phyloP scores from a whole-genome alignment of 371 early-diverging fungal species.

The Zychaea mexicana region DNA sequence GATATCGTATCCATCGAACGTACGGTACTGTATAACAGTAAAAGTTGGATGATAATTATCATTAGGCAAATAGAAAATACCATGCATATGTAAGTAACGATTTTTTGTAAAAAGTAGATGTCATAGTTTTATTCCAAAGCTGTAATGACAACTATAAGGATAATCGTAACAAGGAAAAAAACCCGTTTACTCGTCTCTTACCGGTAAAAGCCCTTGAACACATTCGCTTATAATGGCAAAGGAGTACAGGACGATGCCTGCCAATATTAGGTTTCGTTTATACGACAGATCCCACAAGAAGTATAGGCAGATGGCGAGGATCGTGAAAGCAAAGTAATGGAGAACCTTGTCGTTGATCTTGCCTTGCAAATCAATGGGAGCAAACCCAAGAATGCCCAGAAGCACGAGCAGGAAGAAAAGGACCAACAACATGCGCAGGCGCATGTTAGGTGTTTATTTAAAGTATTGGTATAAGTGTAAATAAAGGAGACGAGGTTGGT shows the following conservation, averaged over 20 bases:
- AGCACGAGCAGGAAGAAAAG: slow-evolving; percentile 36
- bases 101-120: too few species aligned
- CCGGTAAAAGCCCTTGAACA: slow-evolving; percentile 49
- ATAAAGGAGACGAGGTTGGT: too few species aligned
- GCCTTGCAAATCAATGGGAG: slow-evolving; percentile 41
- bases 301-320: slow-evolving; percentile 38
- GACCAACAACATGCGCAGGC: slow-evolving; percentile 32
- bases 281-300: slow-evolving; percentile 48
- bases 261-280: slow-evolving; percentile 38
- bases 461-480: too few species aligned
- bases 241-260: slow-evolving; percentile 20
- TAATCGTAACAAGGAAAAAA: too few species aligned
- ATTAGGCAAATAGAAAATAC: background rate
- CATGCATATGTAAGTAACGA: too few species aligned
- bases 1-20: slow-evolving; percentile 49
- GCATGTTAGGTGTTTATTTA: too few species aligned
- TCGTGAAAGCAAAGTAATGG: slow-evolving; percentile 39
- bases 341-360: slow-evolving; percentile 46
- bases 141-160: too few species aligned
- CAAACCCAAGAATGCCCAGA: slow-evolving; percentile 49
- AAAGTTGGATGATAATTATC: too few species aligned
- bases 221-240: slow-evolving; percentile 43
- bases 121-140: too few species aligned
- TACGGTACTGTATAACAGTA: too few species aligned
- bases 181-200: too few species aligned